Base-by-base conservation (phyloP, 805 yeast genomes). In the Barnettozyma vustinii region DNA sequence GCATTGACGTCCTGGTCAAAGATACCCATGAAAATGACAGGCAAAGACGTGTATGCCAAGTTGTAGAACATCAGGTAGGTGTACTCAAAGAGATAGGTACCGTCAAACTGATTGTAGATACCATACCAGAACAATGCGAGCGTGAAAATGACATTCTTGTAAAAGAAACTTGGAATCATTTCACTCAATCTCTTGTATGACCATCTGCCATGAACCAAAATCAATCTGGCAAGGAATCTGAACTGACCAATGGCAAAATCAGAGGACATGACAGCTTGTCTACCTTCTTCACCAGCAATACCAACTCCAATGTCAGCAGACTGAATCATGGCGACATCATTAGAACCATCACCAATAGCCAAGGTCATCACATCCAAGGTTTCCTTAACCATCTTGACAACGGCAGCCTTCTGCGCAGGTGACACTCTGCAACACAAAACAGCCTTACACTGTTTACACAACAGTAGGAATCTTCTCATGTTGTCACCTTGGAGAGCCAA, bases 271-370 rank as follows among this genome's bases (percentile, higher is more conserved):
- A 79, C 94, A 18, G 94, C 94, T 66, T 86, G 94, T 52, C 94
- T 72, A 61, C 96, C 96, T 71, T 87, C 96, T 70, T 87, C 94
- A 68, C 96, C 96, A 3, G 91, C 91, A 62, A 87, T 87, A 69
- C 96, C 96, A 48, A 87, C 86, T 60, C 96, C 96, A 42, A 87
- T 84, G 67, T 87, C 83, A 1, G 95, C 94, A 26, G 90, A 82
- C 65, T 87, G 96, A 56, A 87, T 87, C 96, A 87, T 87, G 12
- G 95, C 91, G 53, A 87, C 96, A 69, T 87, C 96, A 63, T 87
- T 87, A 19, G 94, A 82, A 48, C 96, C 96, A 67, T 87, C 96
- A 56, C 96, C 96, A 62, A 87, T 85, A 8, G 94, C 92, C 50
- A 87, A 68, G 1, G 95, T 87, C 91, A 87, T 87, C 26, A 87